Conservation (phyloP, 208 protist genomes). For the Wallacemonas rigidus region DNA sequence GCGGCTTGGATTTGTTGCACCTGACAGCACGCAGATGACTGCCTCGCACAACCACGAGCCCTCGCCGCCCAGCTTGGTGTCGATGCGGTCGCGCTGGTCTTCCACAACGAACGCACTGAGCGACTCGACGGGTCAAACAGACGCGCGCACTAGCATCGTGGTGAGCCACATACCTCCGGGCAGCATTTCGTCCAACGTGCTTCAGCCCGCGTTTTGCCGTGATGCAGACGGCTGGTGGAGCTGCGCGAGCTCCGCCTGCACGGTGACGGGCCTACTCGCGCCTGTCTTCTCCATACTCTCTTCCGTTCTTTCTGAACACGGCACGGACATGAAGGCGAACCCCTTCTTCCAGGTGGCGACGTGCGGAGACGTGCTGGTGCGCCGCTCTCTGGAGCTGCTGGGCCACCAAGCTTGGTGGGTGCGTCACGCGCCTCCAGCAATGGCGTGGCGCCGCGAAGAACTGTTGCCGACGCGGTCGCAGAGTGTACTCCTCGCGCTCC, state of each 20-base stretch:
- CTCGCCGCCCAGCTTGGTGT: background rate
- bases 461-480: background rate
- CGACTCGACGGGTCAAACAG: background rate
- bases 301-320: slow-evolving; percentile 1
- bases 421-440: background rate
- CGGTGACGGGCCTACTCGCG: slow-evolving; percentile 24
- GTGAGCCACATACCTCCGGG: background rate
- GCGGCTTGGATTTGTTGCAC: slow-evolving; percentile 6
- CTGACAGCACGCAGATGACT: background rate
- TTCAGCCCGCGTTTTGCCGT: slow-evolving; percentile 18
- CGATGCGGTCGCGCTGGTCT: slow-evolving; percentile 10
- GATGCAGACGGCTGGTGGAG: slow-evolving; percentile 14
- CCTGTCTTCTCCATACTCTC: slow-evolving; percentile 24
- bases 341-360: slow-evolving; percentile 14
- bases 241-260: slow-evolving; percentile 22
- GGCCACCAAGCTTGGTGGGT: slow-evolving; percentile 10
- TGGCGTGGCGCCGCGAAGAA: background rate
- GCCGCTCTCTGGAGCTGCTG: slow-evolving; percentile 1
- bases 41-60: background rate
- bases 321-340: slow-evolving; percentile 7
- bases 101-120: slow-evolving; percentile 7
- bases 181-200: slow-evolving; percentile 1
- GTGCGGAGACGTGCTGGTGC: slow-evolving; percentile 15
- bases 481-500: slow-evolving; percentile 5
- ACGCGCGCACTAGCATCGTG: background rate